These are phyloP conservation scores for Lachnellula arida DNA, from an alignment of 2,329 filamentous ascomycete species.

Conservation along the genomic window DNA sequence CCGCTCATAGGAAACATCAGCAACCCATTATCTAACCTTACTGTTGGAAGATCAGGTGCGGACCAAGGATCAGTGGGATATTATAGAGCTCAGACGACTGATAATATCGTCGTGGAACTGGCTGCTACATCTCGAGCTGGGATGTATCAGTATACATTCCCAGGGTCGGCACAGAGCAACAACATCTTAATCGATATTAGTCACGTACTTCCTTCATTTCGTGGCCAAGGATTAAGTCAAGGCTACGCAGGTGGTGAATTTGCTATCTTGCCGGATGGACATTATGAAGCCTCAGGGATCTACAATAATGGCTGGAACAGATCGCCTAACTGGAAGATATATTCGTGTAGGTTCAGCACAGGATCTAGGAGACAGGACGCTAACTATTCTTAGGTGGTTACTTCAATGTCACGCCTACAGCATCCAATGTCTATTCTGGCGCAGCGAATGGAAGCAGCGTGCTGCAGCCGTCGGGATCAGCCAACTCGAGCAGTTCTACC, in stretches of 20 bases:
- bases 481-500: constrained; percentile 34
- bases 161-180: constrained; percentile 36
- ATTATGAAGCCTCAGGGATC: constrained; percentile 55
- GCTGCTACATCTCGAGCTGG: constrained; percentile 52
- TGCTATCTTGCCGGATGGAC: constrained; percentile 43
- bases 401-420: constrained; percentile 20
- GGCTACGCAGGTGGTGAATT: constrained; percentile 58
- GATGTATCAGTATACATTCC: constrained; percentile 58
- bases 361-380: constrained; percentile 8
- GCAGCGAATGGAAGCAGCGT: constrained; percentile 28
- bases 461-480: constrained; percentile 27
- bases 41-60: constrained; percentile 47
- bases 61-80: constrained; percentile 55
- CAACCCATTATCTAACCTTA: constrained; percentile 52
- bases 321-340: constrained; percentile 57
- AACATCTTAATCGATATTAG: constrained; percentile 23
- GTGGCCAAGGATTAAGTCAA: constrained; percentile 57
- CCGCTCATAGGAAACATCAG: constrained; percentile 45
- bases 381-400: constrained; percentile 20
- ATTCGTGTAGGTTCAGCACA: constrained; percentile 47
- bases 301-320: constrained; percentile 67
- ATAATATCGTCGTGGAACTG: constrained; percentile 53
- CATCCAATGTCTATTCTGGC: constrained; percentile 24
- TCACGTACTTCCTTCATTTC: constrained; percentile 59
- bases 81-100: constrained; percentile 52